Base-by-base conservation (phyloP, 345 rosid genomes). In the Syzygium jambos region DNA sequence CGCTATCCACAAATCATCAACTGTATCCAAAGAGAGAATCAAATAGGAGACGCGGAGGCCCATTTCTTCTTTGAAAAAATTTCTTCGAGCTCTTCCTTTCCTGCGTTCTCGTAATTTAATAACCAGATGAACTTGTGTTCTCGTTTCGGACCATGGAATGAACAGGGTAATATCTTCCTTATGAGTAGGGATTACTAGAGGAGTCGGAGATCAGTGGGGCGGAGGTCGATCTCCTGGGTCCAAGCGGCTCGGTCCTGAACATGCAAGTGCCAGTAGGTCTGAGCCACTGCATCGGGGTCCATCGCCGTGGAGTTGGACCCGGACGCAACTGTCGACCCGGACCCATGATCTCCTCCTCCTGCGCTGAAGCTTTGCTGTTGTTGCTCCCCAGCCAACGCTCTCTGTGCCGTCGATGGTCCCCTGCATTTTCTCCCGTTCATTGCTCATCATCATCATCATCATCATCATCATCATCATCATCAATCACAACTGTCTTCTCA, bases 161-260 rank as follows among this genome's bases (percentile, higher is more conserved):
- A 11, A 17, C 80, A 34, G 61, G 41, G 80, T 17, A 10, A 34
- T 4, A 34, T 68, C 2, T 23, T 43, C 25, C 25, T 41, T 9
- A 43, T 85, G 77, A 56, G 54, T 38, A 43, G 82, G 53, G 51
- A 41, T 25, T 30, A 52, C 65, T 82, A 84, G 78, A 22, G 90
- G 91, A 88, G 91, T 83, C 88, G 85, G 89, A 93, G 88, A 82
- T 86, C 85, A 59, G 97, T 91, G 9, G 97, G 95, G 51, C 96
- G 97, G 85, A 97, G 93, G 87, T 96, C 99, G 41, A 97, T 92
- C 93, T 97, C 99, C 78, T 95, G 98, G 78, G 99, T 95, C 99
- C 99, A 97, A 43, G 96, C 96, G 52, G 93, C 89, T 15, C 95
- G 95, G 90, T 96, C 95, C 90, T 97, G 99, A 56, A 92, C 94